Conservation (phyloP, 495 filamentous ascomycete species). For the Podospora appendiculata region DNA sequence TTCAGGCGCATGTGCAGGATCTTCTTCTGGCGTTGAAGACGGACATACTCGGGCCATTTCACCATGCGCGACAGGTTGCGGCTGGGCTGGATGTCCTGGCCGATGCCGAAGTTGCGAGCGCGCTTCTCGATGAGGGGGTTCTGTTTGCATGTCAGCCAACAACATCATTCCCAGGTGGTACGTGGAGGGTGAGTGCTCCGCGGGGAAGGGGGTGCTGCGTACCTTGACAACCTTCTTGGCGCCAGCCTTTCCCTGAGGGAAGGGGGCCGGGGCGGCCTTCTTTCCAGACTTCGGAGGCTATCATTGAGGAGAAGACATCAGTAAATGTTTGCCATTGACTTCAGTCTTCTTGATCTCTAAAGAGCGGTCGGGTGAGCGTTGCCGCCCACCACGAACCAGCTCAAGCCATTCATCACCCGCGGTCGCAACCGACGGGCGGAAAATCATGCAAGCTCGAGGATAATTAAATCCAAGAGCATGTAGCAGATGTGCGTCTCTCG, state of each 20-base stretch:
- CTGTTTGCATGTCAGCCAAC: conserved; percentile 43
- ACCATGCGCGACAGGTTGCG: conserved; percentile 99
- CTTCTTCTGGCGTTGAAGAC: conserved; percentile 99
- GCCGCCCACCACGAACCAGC: conserved; percentile 48
- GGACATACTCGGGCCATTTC: conserved; percentile 98
- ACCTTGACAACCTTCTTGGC: conserved; percentile 96
- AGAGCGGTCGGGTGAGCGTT: conserved; percentile 59
- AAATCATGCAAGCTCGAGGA: conserved; percentile 36
- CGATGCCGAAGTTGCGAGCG: conserved; percentile 95
- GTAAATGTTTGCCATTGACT: conserved; percentile 70
- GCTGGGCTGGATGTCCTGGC: conserved; percentile 95
- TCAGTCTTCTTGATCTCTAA: conserved; percentile 88
- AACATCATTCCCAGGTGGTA: background rate
- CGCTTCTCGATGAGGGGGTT: conserved; percentile 99
- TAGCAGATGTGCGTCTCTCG: conserved; percentile 15
- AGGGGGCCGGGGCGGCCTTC: conserved; percentile 92
- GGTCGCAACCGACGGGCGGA: conserved; percentile 44
- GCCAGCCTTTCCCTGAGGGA: conserved; percentile 88
- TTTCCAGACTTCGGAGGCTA: conserved; percentile 96
- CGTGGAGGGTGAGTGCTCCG: background rate
- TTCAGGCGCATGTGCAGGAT: conserved; percentile 97
- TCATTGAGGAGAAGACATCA: conserved; percentile 99
- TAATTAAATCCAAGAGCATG: conserved; percentile 16
- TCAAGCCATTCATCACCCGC: conserved; percentile 75
- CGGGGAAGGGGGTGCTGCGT: conserved; percentile 24